Evolutionary conservation across 2,329 filamentous ascomycete species (phyloP), one percentile per base, ranked within the genome.

Genomic region (Penicillium sp.): DNA sequence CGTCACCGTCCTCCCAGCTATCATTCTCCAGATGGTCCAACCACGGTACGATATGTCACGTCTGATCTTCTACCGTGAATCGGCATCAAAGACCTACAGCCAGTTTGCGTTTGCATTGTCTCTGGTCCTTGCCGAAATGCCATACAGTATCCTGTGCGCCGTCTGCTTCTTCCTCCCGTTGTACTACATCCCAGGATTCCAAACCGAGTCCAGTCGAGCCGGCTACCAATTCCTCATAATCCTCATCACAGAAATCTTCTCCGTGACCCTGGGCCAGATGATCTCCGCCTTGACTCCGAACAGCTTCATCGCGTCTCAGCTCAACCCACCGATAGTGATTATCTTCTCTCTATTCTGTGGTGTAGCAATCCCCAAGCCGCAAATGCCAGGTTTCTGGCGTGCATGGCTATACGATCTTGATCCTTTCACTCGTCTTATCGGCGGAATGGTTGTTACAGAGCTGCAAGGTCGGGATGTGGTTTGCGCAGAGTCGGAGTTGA

Each of bases 201-300:
- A 88, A 65, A 69, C 73, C 3, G 82, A 82, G 0, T 75, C 85
- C 0, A 82, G 80, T 2, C 84, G 90, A 5, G 90, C 91, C 0
- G 92, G 91, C 0, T 94, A 93, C 75, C 90, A 93, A 71, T 95
- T 95, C 82, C 80, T 96, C 71, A 91, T 95, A 77, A 77, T 95
- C 4, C 81, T 96, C 54, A 82, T 93, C 67, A 93, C 90, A 0
- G 91, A 96, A 72, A 73, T 95, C 49, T 96, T 96, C 77, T 86
- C 89, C 9, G 88, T 95, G 40, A 91, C 90, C 0, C 79, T 96
- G 2, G 91, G 84, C 3, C 92, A 93, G 71, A 85, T 84, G 56
- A 82, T 96, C 5, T 87, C 90, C 0, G 87, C 92, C 0, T 76
- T 93, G 56, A 94, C 91, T 0, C 90, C 92, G 0, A 87, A 84